Base-by-base conservation (phyloP, 176 grass and related monocot genomes). In the Juncus effusus region DNA sequence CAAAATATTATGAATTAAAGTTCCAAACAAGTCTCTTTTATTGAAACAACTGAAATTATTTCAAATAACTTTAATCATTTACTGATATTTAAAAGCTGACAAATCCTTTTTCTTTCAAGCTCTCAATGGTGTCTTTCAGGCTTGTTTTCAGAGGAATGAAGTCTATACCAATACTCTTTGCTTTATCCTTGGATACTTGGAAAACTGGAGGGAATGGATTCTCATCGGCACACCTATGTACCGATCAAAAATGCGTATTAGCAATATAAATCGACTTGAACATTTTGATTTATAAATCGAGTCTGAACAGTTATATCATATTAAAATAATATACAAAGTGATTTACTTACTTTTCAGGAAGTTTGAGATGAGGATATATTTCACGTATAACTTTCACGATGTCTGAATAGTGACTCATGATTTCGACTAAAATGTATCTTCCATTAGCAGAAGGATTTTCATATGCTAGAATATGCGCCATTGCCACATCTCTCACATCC, bases 71-170 rank as follows among this genome's bases (percentile, higher is more conserved):
- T 28, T 28, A 28, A 28, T 28, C 19, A 9, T 47, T 47, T 47
- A 47, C 44, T 6, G 44, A 47, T 9, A 42, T 8, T 54, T 70
- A 70, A 58, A 58, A 58, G 7, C n/a, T 76, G 54, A 76, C 51
- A 69, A 91, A 87, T 28, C 88, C 88, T 39, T 77, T 91, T 41
- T 87, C 81, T 60, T 78, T 84, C 58, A 87, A 83, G 58, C 88
- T 87, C 12, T 84, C 75, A 0, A 84, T 70, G 2, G 88, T 87
- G 45, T 92, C 88, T 61, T 84, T 77, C 41, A 92, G 38, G 40
- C 53, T 76, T 3, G 42, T 75, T 64, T 82, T 60, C 5, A 92
- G 7, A 1, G 88, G 71, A 50, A 36, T 70, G 11, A 73, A 73
- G 36, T 87, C 75, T 0, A 82, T 16, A 1, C 84, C 84, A 56